Evolutionary conservation across 345 rosid species (phyloP).

Genomic region (Populus tremula): DNA sequence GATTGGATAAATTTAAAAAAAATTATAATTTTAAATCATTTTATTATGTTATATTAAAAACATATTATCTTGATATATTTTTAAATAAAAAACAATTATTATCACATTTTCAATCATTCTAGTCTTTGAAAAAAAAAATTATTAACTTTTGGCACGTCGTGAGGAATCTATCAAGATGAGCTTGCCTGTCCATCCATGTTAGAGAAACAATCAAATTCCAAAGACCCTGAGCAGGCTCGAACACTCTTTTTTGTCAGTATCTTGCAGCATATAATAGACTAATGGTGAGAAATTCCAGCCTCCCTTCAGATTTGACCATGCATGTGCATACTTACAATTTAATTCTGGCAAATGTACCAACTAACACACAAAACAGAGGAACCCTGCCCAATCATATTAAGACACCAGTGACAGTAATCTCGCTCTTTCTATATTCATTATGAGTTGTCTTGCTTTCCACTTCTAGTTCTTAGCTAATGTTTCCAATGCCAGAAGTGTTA

Average conservation of each 20-base stretch:
- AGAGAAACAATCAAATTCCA: not conserved
- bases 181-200: not conserved
- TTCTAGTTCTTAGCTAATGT: not conserved
- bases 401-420: not conserved
- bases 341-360: too few species aligned
- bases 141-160: not conserved
- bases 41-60: too few species aligned
- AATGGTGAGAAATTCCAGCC: not conserved
- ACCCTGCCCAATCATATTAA: not conserved
- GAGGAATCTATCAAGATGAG: not conserved
- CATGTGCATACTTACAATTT: not conserved
- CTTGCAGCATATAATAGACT: not conserved
- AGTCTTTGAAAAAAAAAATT: too few species aligned
- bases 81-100: too few species aligned
- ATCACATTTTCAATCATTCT: too few species aligned
- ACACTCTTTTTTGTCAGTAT: not conserved
- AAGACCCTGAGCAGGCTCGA: too few species aligned
- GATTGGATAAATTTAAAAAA: too few species aligned
- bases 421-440: not conserved
- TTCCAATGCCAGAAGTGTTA: not conserved
- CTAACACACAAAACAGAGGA: not conserved
- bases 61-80: too few species aligned
- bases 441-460: not conserved
- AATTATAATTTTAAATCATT: too few species aligned
- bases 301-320: not conserved